Conservation (phyloP, 192 early-diverging fungal genomes). For the Linnemannia zychae region DNA sequence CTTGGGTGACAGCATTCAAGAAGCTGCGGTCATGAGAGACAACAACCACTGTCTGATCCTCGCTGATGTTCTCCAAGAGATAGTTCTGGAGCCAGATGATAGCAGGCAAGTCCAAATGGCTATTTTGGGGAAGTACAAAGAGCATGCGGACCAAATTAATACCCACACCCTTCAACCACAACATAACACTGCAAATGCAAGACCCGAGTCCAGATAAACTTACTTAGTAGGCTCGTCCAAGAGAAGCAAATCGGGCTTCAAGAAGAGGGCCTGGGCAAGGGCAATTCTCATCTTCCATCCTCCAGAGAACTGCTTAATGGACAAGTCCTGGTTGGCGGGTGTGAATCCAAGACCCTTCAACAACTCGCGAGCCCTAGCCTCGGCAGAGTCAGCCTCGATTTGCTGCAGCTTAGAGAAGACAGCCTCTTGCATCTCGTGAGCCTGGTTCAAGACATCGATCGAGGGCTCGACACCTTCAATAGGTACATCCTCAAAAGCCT, state of each 20-base stretch:
- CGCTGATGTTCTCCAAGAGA: slow-evolving; percentile 65
- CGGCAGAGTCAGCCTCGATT: slow-evolving; percentile 73
- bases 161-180: not conserved
- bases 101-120: slow-evolving; percentile 90
- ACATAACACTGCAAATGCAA: not conserved
- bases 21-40: slow-evolving; percentile 95
- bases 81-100: slow-evolving; percentile 94
- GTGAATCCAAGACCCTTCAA: slow-evolving; percentile 83
- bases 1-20: slow-evolving; percentile 80
- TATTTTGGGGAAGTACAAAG: slow-evolving; percentile 8
- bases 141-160: not conserved
- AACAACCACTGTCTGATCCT: slow-evolving; percentile 80
- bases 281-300: slow-evolving; percentile 94
- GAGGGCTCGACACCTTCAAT: slow-evolving; percentile 46
- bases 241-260: slow-evolving; percentile 86
- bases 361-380: slow-evolving; percentile 78
- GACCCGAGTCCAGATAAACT: slow-evolving; percentile 3
- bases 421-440: slow-evolving; percentile 68
- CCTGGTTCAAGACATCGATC: slow-evolving; percentile 69
- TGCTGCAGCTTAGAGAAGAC: slow-evolving; percentile 72
- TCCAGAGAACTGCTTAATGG: slow-evolving; percentile 81
- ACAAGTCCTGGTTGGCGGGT: slow-evolving; percentile 68
- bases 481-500: slow-evolving; percentile 51
- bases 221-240: slow-evolving; percentile 87
- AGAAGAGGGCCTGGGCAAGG: slow-evolving; percentile 86